Evolutionary conservation across 164 flowering plant species (phyloP).

Genomic region (Houttuynia cordata): DNA sequence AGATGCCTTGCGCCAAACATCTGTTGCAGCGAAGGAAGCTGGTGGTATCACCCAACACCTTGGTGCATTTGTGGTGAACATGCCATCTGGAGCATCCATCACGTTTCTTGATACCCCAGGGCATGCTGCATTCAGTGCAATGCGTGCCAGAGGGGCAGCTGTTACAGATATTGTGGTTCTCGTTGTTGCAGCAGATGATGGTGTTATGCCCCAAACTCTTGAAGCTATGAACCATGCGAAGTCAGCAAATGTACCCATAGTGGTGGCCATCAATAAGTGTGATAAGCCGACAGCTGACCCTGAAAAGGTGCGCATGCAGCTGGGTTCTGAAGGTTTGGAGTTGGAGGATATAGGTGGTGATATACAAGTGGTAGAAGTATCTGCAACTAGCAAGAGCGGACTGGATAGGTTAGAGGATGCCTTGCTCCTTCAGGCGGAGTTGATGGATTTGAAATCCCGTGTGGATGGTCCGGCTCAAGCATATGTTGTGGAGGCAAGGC

Average conservation of each 20-base stretch:
- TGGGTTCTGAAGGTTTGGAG: constrained; percentile 68
- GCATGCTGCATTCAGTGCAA: constrained; percentile 96
- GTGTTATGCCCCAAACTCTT: constrained; percentile 91
- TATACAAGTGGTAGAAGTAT: constrained; percentile 81
- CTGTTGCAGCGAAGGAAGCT: constrained; percentile 83
- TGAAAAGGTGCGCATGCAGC: constrained; percentile 69
- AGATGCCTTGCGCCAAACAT: constrained; percentile 82
- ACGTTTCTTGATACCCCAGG: constrained; percentile 96
- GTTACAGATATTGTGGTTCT: constrained; percentile 88
- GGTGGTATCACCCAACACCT: constrained; percentile 95
- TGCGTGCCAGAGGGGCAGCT: constrained; percentile 95
- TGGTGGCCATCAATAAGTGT: constrained; percentile 88
- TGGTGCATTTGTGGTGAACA: constrained; percentile 81
- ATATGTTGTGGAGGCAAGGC: constrained; percentile 92
- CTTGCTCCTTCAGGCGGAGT: constrained; percentile 76
- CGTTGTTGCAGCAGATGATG: constrained; percentile 97
- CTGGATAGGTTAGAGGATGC: constrained; percentile 77
- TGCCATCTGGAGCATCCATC: constrained; percentile 80
- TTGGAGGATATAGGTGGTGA: constrained; percentile 95
- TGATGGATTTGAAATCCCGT: constrained; percentile 82
- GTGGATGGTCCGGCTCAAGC: constrained; percentile 93
- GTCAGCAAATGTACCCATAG: constrained; percentile 78
- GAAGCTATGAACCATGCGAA: constrained; percentile 89
- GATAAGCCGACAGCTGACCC: constrained; percentile 90
- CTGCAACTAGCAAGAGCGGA: constrained; percentile 57